Evolutionary conservation across 2,329 filamentous ascomycete genomes (phyloP).

Genomic region (Cercospora zeina): DNA sequence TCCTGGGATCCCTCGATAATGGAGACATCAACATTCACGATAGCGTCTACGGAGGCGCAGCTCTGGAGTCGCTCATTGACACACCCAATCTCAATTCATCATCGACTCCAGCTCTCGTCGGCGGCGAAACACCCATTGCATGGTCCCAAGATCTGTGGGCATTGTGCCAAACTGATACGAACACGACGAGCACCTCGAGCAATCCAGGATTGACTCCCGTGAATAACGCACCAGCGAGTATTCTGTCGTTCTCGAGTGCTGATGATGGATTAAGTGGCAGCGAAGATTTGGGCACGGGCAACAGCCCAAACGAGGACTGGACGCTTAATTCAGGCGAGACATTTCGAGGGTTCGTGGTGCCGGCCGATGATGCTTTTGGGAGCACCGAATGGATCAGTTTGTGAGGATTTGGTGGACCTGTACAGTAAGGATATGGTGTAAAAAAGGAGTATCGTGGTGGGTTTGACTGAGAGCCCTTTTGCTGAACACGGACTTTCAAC

Average conservation of each 20-base stretch:
- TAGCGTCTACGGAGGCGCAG: conserved; percentile 71
- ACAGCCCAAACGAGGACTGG: conserved; percentile 23
- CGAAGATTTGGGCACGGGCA: conserved; percentile 27
- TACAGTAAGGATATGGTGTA: conserved; percentile 38
- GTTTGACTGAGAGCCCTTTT: not conserved
- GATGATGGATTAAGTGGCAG: conserved; percentile 30
- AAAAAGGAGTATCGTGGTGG: conserved; percentile 12
- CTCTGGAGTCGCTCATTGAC: conserved; percentile 48
- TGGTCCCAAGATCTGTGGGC: conserved; percentile 39
- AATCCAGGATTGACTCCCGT: conserved; percentile 22
- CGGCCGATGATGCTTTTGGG: conserved; percentile 20
- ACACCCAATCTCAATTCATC: conserved; percentile 43
- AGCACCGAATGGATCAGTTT: conserved; percentile 11
- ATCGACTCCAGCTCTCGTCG: conserved; percentile 28
- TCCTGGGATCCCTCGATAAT: conserved; percentile 76
- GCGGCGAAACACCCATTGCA: conserved; percentile 19
- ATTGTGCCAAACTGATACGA: conserved; percentile 34
- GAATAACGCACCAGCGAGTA: conserved; percentile 29
- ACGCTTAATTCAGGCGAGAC: conserved; percentile 22
- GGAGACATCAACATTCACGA: conserved; percentile 82
- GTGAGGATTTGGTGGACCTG: not conserved
- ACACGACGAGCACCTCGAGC: conserved; percentile 20
- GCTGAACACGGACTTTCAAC: not conserved
- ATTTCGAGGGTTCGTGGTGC: conserved; percentile 31
- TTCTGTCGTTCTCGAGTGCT: conserved; percentile 34